These are phyloP conservation scores for Neoboletus brunneissimus DNA, from an alignment of 768 basidiomycete species.

Conservation along the genomic window DNA sequence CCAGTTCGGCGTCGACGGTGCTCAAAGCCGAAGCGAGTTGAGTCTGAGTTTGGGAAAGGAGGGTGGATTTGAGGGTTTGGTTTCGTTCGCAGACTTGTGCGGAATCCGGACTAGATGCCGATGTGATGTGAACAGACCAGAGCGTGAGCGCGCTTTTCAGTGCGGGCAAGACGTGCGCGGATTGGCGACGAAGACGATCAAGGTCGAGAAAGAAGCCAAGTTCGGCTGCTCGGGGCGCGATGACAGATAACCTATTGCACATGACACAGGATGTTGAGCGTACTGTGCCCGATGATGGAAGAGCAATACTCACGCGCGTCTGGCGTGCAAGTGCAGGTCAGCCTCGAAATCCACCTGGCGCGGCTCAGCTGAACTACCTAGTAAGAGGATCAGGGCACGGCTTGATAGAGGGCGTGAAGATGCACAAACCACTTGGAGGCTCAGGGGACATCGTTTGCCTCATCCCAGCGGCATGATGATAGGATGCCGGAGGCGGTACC, in stretches of 20 bases:
- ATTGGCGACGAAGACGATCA: constrained; percentile 43
- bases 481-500: not conserved
- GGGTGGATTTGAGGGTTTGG: constrained; percentile 14
- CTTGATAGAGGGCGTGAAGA: not conserved
- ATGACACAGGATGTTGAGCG: not conserved
- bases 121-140: constrained; percentile 51
- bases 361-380: not conserved
- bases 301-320: constrained; percentile 10
- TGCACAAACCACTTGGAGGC: constrained; percentile 1
- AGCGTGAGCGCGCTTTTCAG: constrained; percentile 50
- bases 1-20: constrained; percentile 30
- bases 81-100: constrained; percentile 24
- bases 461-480: not conserved
- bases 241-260: constrained; percentile 28
- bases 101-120: constrained; percentile 32
- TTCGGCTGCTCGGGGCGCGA: constrained; percentile 54
- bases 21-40: constrained; percentile 45
- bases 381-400: not conserved
- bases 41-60: constrained; percentile 49
- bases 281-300: not conserved
- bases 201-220: constrained; percentile 67
- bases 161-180: constrained; percentile 44
- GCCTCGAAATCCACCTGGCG: not conserved
- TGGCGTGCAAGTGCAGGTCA: not conserved
- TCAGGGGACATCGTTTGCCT: not conserved